These are phyloP conservation scores for sunflower (Helianthus annuus) DNA, from an alignment of 129 eudicot genomes.

Conservation along the genomic window DNA sequence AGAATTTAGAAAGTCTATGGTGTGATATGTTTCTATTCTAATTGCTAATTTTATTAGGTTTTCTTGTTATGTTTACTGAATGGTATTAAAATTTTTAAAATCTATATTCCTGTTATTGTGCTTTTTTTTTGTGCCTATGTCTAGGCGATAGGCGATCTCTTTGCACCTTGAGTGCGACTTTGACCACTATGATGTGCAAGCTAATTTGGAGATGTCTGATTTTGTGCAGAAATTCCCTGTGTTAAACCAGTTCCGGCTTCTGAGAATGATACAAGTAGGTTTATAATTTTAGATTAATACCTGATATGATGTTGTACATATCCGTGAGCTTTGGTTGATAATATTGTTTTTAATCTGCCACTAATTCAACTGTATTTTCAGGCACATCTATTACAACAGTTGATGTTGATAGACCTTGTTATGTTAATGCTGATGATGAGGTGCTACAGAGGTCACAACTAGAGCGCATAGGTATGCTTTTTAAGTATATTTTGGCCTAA, in stretches of 20 bases:
- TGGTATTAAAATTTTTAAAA: neutral
- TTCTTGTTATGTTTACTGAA: neutral
- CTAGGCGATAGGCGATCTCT: neutral
- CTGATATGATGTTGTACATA: neutral
- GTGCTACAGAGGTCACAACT: constrained; percentile 58
- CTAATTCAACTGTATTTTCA: constrained; percentile 9
- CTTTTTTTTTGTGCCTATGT: neutral
- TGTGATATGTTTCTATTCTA: neutral
- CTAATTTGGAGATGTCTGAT: constrained; percentile 19
- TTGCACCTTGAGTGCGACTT: neutral
- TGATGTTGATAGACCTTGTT: constrained; percentile 50
- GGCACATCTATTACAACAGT: constrained; percentile 30
- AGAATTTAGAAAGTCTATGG: neutral
- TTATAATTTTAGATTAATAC: constrained; percentile 31
- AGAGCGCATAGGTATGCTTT: constrained; percentile 63
- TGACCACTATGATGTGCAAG: neutral
- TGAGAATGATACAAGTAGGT: constrained; percentile 41
- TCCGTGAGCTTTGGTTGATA: neutral
- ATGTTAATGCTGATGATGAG: constrained; percentile 48
- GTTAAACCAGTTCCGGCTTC: constrained; percentile 36
- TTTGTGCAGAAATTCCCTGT: constrained; percentile 58
- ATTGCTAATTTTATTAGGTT: neutral
- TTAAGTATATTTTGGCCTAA: constrained; percentile 1
- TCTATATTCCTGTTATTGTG: neutral
- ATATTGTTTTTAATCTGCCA: neutral